These are phyloP conservation scores for Trichosporon sp. DNA, from an alignment of 1,284 basidiomycete genomes.

Conservation along the genomic window DNA sequence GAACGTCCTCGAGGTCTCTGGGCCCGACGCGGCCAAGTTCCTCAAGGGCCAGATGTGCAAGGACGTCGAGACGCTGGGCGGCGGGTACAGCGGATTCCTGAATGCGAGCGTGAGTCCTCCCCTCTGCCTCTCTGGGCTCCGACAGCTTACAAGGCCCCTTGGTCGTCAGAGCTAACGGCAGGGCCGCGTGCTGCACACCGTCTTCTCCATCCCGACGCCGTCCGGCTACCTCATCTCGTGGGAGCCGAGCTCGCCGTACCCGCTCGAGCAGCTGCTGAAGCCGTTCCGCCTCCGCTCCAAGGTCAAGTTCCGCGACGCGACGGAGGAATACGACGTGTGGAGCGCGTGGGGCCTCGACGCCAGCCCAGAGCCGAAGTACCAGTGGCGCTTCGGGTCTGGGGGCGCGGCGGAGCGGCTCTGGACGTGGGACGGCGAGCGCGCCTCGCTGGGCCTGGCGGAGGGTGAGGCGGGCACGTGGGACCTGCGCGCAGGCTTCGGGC, in stretches of 20 bases:
- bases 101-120: conserved; percentile 69
- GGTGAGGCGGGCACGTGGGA: conserved; percentile 55
- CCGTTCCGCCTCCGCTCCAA: conserved; percentile 85
- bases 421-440: conserved; percentile 26
- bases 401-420: conserved; percentile 44
- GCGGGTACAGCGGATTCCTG: conserved; percentile 74
- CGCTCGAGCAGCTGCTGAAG: conserved; percentile 33
- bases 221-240: conserved; percentile 50
- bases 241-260: conserved; percentile 64
- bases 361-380: background rate
- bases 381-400: conserved; percentile 43
- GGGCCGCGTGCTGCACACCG: conserved; percentile 86
- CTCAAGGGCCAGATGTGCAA: conserved; percentile 77
- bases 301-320: conserved; percentile 73
- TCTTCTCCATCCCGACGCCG: conserved; percentile 67
- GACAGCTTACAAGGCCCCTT: too few species aligned
- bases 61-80: conserved; percentile 55
- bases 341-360: conserved; percentile 62
- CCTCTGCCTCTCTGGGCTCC: background rate
- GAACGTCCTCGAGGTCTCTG: conserved; percentile 67
- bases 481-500: conserved; percentile 57
- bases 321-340: conserved; percentile 71
- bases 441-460: conserved; percentile 23
- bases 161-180: conserved; percentile 50
- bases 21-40: conserved; percentile 77